phyloP scores from a whole-genome alignment of 139 green algal genomes.

The Monoraphidium neglectum region DNA sequence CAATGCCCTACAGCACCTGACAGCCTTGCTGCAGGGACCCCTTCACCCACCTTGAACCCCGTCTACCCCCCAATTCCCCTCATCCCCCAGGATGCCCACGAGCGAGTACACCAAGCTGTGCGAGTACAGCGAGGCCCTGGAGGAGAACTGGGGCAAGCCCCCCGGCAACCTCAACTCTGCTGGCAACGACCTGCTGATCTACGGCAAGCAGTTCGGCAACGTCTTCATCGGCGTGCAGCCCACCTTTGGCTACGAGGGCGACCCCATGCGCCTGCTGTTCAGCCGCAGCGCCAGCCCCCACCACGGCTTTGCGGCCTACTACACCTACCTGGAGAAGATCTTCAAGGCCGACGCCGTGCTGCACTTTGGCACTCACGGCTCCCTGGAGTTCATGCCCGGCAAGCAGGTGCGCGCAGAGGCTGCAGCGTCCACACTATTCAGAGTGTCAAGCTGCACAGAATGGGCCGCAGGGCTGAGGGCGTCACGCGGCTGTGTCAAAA shows the following conservation, averaged over 20 bases:
- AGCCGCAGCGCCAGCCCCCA: conserved; percentile 98
- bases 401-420: no score
- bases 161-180: conserved; percentile 37
- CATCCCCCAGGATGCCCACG: no score
- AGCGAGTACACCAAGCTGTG: conserved; percentile 79
- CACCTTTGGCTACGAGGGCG: conserved; percentile 93
- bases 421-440: no score
- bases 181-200: conserved; percentile 48
- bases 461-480: no score
- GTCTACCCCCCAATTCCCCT: no score
- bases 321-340: conserved; percentile 84
- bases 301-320: conserved; percentile 95
- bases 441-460: no score
- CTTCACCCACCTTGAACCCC: no score
- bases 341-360: conserved; percentile 88
- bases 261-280: conserved; percentile 96
- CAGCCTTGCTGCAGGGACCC: no score
- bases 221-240: conserved; percentile 95
- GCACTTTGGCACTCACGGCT: conserved; percentile 99
- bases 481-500: no score
- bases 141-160: conserved; percentile 81
- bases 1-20: no score
- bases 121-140: conserved; percentile 84
- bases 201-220: conserved; percentile 87
- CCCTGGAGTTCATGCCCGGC: conserved; percentile 90